phyloP scores from a whole-genome alignment of 2,329 filamentous ascomycete species.

The Dichotomopilus funicola region DNA sequence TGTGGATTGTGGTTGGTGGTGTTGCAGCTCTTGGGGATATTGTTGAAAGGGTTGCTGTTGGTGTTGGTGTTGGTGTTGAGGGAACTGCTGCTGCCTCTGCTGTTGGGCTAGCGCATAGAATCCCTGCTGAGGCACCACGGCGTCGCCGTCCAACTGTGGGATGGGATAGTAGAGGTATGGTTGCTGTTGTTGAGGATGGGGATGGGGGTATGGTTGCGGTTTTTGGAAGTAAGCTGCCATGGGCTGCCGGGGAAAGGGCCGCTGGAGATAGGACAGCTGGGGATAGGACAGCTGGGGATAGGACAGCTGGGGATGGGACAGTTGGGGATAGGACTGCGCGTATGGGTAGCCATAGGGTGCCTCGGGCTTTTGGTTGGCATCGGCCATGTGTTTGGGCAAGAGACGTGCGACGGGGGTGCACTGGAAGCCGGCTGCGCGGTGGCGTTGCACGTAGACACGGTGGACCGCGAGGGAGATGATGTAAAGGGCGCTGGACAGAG shows the following conservation, averaged over 20 bases:
- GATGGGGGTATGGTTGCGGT: not conserved
- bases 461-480: conserved; percentile 36
- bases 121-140: not conserved
- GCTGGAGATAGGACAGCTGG: not conserved
- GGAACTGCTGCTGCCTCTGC: conserved; percentile 1
- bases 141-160: not conserved
- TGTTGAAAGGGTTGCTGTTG: not conserved
- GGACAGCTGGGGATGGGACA: not conserved
- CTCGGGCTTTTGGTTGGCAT: conserved; percentile 6
- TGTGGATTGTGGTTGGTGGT: not conserved
- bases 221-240: not conserved
- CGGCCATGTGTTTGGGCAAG: not conserved
- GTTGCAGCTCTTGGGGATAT: not conserved
- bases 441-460: conserved; percentile 36
- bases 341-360: not conserved
- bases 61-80: conserved; percentile 9
- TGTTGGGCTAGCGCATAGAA: not conserved
- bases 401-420: conserved; percentile 26
- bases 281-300: not conserved
- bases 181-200: not conserved
- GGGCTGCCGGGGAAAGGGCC: not conserved
- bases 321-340: not conserved
- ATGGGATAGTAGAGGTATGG: not conserved
- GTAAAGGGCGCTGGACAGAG: conserved; percentile 34
- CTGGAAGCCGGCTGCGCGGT: conserved; percentile 39